Base-by-base conservation (phyloP, 176 grass and related monocot species). In the Miscanthus lutarioriparius region DNA sequence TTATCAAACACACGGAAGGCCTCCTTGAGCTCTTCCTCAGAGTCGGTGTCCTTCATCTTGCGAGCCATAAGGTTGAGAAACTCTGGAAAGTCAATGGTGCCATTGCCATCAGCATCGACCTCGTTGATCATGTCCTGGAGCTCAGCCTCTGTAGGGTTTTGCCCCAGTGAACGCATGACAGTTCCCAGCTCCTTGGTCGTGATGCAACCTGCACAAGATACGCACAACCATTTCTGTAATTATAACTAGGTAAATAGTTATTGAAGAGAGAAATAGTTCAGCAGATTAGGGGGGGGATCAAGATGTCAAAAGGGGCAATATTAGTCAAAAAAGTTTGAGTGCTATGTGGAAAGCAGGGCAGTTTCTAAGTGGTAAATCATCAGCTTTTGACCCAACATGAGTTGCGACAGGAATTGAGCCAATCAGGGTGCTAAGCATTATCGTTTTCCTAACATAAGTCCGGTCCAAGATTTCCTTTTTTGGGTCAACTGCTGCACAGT, bases 51-150 rank as follows among this genome's bases (percentile, higher is more conserved):
- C 90, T 94, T 97, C 94, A 97, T 97, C 83, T 97, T 97, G 77
- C 94, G 94, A 64, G 94, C 94, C 94, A 97, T 97, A 78, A 97
- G 83, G 27, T 87, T 97, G 30, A 97, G 94, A 23, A 97, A 97
- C 68, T 97, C 94, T 26, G 94, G 90, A 12, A 97, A 97, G 70
- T 97, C 94, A 1, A 97, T 97, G 58, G 94, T 97, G 14, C 94
- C 94, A 1, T 94, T 97, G 71, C 94, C 94, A 82, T 97, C 94
- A 17, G 86, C 90, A 70, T 97, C 94, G 0, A 97, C 94, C 74
- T 97, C 94, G 13, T 97, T 97, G 83, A 97, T 94, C 94, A 97
- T 97, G 89, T 97, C 94, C 83, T 97, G 89, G 41, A 94, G 94
- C 84, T 97, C 94, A 54, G 94, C 94, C 86, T 97, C 94, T 0